Evolutionary conservation across 371 early-diverging fungal genomes (phyloP).

Genomic region (Cokeromyces recurvatus): DNA sequence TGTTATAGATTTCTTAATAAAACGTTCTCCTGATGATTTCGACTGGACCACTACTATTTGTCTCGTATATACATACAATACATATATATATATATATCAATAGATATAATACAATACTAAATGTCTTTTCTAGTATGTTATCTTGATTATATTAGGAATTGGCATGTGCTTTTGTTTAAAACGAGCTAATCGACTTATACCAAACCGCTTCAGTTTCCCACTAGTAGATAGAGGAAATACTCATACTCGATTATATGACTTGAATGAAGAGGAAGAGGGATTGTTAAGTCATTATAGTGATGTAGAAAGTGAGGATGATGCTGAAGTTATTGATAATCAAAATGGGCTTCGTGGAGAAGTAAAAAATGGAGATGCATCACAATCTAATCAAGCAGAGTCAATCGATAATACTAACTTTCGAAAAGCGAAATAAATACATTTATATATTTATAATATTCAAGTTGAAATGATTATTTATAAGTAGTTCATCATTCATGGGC

Average conservation of each 20-base stretch:
- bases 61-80: conserved; percentile 22
- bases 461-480: background rate
- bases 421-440: too few species aligned
- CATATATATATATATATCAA: too few species aligned
- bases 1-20: too few species aligned
- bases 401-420: too few species aligned
- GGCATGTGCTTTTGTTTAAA: conserved; percentile 43
- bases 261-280: conserved; percentile 36
- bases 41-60: conserved; percentile 32
- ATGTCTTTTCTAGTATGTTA: conserved; percentile 26
- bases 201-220: conserved; percentile 37
- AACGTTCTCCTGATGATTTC: conserved; percentile 24
- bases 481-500: too few species aligned
- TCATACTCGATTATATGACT: too few species aligned
- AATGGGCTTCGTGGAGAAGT: too few species aligned
- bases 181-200: conserved; percentile 36
- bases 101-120: too few species aligned
- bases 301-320: conserved; percentile 15
- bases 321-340: conserved; percentile 9
- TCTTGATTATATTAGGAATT: conserved; percentile 24
- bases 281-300: conserved; percentile 22
- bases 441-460: background rate
- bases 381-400: too few species aligned
- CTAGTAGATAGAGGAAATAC: conserved; percentile 22
- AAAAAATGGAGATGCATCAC: too few species aligned